Base-by-base conservation (phyloP, 306 rosid genomes). In the Nissolia schottii region DNA sequence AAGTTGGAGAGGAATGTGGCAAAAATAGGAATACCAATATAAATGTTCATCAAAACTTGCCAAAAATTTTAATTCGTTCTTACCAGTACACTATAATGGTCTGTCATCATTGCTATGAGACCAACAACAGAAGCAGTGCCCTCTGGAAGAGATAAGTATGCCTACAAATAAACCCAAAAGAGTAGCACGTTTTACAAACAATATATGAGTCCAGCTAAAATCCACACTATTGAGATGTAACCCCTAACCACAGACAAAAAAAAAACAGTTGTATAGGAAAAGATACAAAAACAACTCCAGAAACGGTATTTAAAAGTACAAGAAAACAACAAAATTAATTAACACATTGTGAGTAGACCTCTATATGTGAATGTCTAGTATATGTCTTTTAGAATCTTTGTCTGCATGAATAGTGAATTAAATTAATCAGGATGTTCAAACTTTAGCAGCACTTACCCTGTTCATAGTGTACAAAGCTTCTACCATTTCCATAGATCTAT, bases 61-160 rank as follows among this genome's bases (percentile, higher is more conserved):
- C 55, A 62, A 32, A 71, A 64, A 10, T 72, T 53, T 64, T 48
- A 64, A 59, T 77, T 53, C 74, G 67, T 75, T 71, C 92, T 85
- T 78, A 94, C 97, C 95, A 91, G 81, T 56, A 89, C 78, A 79
- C 81, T 77, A 73, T 94, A 94, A 77, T 94, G 96, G 76, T 94
- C 97, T 27, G 87, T 85, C 97, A 94, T 91, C 99, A 94, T 91
- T 32, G 97, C 99, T 79, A 79, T 85, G 41, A 94, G 84, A 68
- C 99, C 99, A 85, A 86, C 86, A 53, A 91, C 97, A 62, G 99
- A 94, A 66, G 99, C 97, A 77, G 94, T 86, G 62, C 99, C 99
- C 81, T 94, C 99, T 22, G 99, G 97, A 83, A 94, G 97, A 76
- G 99, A 94, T 74, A 94, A 85, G 79, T 94, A 94, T 61, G 96